Conservation (phyloP, 306 rosid species). For the Lathyrus sativus region DNA sequence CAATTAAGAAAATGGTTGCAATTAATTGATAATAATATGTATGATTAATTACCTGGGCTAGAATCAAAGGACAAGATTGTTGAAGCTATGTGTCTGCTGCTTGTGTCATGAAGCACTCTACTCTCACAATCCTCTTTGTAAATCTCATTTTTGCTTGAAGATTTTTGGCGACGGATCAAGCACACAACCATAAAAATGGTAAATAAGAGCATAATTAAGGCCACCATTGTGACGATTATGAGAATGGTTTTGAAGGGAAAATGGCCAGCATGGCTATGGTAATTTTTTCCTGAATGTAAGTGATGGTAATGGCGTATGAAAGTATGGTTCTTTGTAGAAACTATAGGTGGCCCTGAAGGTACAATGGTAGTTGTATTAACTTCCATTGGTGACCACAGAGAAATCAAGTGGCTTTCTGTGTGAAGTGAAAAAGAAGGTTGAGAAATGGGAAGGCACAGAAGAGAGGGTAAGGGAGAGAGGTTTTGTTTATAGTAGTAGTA, state of each 20-base stretch:
- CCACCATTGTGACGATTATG: conserved; percentile 45
- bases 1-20: background rate
- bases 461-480: conserved; percentile 34
- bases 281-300: conserved; percentile 39
- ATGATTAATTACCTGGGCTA: conserved; percentile 70
- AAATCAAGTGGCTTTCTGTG: conserved; percentile 32
- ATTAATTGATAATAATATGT: background rate
- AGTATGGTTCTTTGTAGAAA: conserved; percentile 39
- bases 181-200: conserved; percentile 52
- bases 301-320: conserved; percentile 37
- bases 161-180: conserved; percentile 64
- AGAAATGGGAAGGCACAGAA: conserved; percentile 30
- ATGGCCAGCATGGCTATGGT: conserved; percentile 41
- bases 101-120: conserved; percentile 45
- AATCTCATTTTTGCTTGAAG: conserved; percentile 41
- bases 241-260: conserved; percentile 61
- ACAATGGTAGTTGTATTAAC: conserved; percentile 43
- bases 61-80: conserved; percentile 49
- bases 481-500: conserved; percentile 23
- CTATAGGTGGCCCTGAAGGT: conserved; percentile 43
- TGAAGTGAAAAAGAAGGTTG: conserved; percentile 21
- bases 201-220: conserved; percentile 44
- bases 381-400: conserved; percentile 72
- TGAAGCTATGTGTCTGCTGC: conserved; percentile 61
- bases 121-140: conserved; percentile 41